Conservation (phyloP, 805 yeast genomes). For the Metschnikowia shivogae region DNA sequence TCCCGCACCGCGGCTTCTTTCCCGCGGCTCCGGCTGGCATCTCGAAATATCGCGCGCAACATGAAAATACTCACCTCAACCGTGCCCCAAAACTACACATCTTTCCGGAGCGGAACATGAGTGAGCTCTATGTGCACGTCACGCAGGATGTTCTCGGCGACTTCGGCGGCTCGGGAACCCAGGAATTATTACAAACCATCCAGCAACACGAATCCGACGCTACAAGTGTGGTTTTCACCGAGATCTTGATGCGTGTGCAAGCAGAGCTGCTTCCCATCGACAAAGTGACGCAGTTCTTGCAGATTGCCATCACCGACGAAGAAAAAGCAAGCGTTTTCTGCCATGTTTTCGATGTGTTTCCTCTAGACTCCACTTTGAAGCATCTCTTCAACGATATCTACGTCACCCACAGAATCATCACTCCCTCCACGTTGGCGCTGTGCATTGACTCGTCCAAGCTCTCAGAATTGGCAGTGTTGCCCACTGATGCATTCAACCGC, state of each 20-base stretch:
- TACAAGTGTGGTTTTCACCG: conserved; percentile 30
- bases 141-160: conserved; percentile 30
- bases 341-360: conserved; percentile 37
- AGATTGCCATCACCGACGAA: conserved; percentile 28
- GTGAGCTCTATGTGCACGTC: conserved; percentile 18
- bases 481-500: conserved; percentile 31
- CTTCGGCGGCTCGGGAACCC: conserved; percentile 30
- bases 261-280: conserved; percentile 17
- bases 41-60: neutral
- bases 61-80: neutral
- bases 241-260: conserved; percentile 27
- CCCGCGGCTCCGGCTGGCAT: too few relatives aligned
- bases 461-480: conserved; percentile 26
- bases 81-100: neutral
- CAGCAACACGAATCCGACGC: conserved; percentile 20
- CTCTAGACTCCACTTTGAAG: conserved; percentile 21
- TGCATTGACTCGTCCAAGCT: conserved; percentile 28
- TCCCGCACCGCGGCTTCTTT: too few relatives aligned
- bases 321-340: conserved; percentile 32
- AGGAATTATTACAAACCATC: conserved; percentile 28
- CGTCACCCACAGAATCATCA: conserved; percentile 20
- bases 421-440: conserved; percentile 29
- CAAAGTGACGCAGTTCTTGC: conserved; percentile 22
- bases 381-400: conserved; percentile 22
- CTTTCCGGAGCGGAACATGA: neutral